Evolutionary conservation across 2,329 filamentous ascomycete species (phyloP).

Genomic region (Hypoxylon sp.): DNA sequence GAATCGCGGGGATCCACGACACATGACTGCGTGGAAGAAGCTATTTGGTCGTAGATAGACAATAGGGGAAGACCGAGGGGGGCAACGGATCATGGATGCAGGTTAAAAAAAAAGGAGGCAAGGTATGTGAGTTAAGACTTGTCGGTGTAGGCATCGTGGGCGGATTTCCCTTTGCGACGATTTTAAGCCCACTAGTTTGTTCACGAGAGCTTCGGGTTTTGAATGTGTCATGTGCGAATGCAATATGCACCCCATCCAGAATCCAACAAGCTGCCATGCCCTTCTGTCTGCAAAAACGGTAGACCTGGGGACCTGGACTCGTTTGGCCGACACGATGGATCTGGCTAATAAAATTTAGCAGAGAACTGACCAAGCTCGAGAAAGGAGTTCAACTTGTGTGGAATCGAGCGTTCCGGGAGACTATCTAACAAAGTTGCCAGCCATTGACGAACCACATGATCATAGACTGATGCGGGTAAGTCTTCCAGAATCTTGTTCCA

Average conservation of each 20-base stretch:
- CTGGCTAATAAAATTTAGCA: slow-evolving; percentile 34
- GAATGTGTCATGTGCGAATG: slow-evolving; percentile 38
- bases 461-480: slow-evolving; percentile 43
- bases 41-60: slow-evolving; percentile 42
- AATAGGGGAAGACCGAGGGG: slow-evolving; percentile 26
- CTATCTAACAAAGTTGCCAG: slow-evolving; percentile 22
- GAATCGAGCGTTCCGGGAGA: slow-evolving; percentile 42
- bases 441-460: slow-evolving; percentile 44
- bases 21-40: slow-evolving; percentile 41
- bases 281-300: slow-evolving; percentile 17
- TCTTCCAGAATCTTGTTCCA: slow-evolving; percentile 42
- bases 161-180: slow-evolving; percentile 35
- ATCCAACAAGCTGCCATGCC: slow-evolving; percentile 27
- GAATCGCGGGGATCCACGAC: slow-evolving; percentile 45
- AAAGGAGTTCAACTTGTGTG: slow-evolving; percentile 22
- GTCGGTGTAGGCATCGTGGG: slow-evolving; percentile 45
- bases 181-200: slow-evolving; percentile 34
- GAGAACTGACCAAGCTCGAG: slow-evolving; percentile 21
- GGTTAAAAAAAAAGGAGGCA: slow-evolving; percentile 32
- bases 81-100: slow-evolving; percentile 38
- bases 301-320: slow-evolving; percentile 32
- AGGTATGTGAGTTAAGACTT: slow-evolving; percentile 38
- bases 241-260: slow-evolving; percentile 39
- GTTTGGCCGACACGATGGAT: slow-evolving; percentile 39
- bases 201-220: slow-evolving; percentile 35